These are phyloP conservation scores for Metschnikowia lachancei DNA, from an alignment of 805 yeast species.

Conservation along the genomic window DNA sequence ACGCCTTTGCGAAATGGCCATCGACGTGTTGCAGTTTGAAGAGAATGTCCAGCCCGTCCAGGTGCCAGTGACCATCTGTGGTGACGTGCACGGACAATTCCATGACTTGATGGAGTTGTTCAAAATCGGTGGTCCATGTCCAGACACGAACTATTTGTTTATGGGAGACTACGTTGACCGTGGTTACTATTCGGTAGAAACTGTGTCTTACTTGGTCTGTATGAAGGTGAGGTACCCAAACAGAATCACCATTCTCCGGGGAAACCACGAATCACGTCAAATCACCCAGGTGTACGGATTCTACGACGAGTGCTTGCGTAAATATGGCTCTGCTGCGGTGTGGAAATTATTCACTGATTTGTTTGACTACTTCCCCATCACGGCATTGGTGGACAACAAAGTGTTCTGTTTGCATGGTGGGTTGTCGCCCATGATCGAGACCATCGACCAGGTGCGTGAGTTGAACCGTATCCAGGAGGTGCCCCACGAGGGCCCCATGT, in stretches of 20 bases:
- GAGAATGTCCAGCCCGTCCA: conserved; percentile 93
- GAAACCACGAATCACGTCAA: conserved; percentile 93
- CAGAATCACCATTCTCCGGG: conserved; percentile 88
- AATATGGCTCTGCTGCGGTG: conserved; percentile 87
- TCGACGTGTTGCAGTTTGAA: conserved; percentile 85
- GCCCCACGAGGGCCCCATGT: conserved; percentile 98
- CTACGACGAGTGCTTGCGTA: conserved; percentile 91
- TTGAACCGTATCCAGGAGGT: conserved; percentile 92
- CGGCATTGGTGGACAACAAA: conserved; percentile 87
- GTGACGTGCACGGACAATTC: conserved; percentile 95
- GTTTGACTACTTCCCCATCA: conserved; percentile 89
- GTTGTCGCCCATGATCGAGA: conserved; percentile 88
- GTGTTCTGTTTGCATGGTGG: conserved; percentile 95
- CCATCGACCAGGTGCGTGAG: conserved; percentile 88
- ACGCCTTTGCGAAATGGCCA: conserved; percentile 82
- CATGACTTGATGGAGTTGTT: conserved; percentile 92
- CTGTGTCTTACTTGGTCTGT: conserved; percentile 82
- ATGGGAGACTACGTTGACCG: conserved; percentile 82
- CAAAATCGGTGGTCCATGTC: conserved; percentile 73
- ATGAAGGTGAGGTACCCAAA: conserved; percentile 90
- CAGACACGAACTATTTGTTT: conserved; percentile 47
- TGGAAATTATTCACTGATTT: conserved; percentile 92
- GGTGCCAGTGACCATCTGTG: conserved; percentile 96
- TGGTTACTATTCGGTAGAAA: conserved; percentile 87
- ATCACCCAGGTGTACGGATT: conserved; percentile 95